phyloP scores from a whole-genome alignment of 768 basidiomycete genomes.

The Pulveroboletus frians region DNA sequence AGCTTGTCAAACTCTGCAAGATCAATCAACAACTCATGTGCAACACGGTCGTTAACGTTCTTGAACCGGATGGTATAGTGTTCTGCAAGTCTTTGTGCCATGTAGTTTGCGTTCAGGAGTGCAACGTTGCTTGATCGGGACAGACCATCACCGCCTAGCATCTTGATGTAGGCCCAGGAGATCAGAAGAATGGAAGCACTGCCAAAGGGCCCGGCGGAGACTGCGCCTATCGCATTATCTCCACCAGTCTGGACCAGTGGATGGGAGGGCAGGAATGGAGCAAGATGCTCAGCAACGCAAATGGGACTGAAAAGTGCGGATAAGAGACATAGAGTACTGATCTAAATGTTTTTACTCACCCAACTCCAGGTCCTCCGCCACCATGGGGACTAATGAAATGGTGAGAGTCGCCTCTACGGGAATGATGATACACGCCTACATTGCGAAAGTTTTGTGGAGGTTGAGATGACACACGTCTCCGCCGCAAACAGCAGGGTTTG shows the following conservation, averaged over 20 bases:
- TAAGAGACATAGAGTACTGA: not conserved
- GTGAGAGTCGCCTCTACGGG: not conserved
- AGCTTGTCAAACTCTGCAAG: constrained; percentile 90
- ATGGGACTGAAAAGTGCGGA: constrained; percentile 56
- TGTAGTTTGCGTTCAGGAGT: constrained; percentile 94
- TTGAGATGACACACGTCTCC: constrained; percentile 99
- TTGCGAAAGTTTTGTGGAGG: constrained; percentile 96
- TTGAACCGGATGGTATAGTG: constrained; percentile 87
- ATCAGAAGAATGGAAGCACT: constrained; percentile 94
- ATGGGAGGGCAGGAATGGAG: constrained; percentile 91
- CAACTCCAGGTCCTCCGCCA: constrained; percentile 95
- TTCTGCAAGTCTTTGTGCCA: constrained; percentile 79
- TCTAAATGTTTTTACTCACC: constrained; percentile 41
- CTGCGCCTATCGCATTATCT: constrained; percentile 73
- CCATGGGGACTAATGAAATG: constrained; percentile 72
- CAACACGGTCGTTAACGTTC: constrained; percentile 87
- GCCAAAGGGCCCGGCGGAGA: constrained; percentile 90
- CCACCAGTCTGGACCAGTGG: constrained; percentile 65
- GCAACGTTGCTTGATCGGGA: constrained; percentile 81
- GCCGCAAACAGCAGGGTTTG: constrained; percentile 90
- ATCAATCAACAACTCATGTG: constrained; percentile 94
- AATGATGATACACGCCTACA: constrained; percentile 43
- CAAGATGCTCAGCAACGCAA: constrained; percentile 88
- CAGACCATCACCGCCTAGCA: constrained; percentile 94
- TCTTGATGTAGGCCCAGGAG: constrained; percentile 99